Percentiles rank a stretch among this genome's conserved stretches.
phyloP scores from a whole-genome alignment of 495 filamentous ascomycete species.

The Lasiosphaeriaceae sp. region DNA sequence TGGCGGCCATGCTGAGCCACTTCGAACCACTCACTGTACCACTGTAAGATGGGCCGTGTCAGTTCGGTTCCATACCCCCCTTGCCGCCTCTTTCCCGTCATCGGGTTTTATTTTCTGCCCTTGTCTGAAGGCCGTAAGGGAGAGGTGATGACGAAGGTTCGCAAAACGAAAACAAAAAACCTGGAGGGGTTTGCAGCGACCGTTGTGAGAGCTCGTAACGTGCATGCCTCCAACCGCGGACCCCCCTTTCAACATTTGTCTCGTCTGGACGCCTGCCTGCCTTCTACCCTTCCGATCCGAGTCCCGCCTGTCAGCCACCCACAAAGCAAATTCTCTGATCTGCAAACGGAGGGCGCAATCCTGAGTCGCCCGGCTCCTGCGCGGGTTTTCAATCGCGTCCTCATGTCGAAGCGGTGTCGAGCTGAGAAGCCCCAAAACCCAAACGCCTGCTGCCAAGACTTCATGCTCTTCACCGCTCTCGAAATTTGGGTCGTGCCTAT shows the following conservation, averaged over 20 bases:
- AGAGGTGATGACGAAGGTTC: too few species aligned
- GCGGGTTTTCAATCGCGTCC: neutral
- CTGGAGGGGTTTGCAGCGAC: too few species aligned
- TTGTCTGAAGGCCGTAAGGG: neutral
- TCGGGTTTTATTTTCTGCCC: neutral
- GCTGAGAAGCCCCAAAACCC: neutral
- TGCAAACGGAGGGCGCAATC: conserved; percentile 11
- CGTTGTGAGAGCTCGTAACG: too few species aligned
- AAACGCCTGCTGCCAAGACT: neutral
- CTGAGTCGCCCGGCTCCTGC: neutral
- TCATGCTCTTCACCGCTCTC: neutral
- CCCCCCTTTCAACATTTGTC: neutral
- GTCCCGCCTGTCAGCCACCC: conserved; percentile 6
- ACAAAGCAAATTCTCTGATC: neutral
- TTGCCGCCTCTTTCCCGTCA: neutral
- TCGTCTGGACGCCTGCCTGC: too few species aligned
- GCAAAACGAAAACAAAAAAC: too few species aligned
- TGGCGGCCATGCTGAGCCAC: conserved; percentile 12
- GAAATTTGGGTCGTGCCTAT: neutral
- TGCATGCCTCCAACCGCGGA: too few species aligned
- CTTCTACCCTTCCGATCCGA: conserved; percentile 9
- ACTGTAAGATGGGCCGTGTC: conserved; percentile 18
- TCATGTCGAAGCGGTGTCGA: neutral
- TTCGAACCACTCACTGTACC: conserved; percentile 7
- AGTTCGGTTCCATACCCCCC: neutral